Percentiles rank a stretch among this genome's conserved stretches.
These are phyloP conservation scores for Termitomyces sp. DNA, from an alignment of 768 basidiomycete species.

Conservation along the genomic window DNA sequence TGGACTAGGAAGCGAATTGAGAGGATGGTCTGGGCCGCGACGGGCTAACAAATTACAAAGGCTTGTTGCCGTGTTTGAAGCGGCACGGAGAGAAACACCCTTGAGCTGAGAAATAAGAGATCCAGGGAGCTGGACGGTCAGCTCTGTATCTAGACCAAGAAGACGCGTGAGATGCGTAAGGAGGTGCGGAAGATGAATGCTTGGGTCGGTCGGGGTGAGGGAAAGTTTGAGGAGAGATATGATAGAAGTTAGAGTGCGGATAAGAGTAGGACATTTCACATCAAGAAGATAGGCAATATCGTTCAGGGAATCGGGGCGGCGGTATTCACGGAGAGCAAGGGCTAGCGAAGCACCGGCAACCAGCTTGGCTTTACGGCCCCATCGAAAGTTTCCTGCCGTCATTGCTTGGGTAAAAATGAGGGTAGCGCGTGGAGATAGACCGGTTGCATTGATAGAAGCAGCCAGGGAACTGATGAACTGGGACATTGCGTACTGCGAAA, in stretches of 20 bases:
- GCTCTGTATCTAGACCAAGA: conserved; percentile 18
- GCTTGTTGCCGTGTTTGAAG: conserved; percentile 41
- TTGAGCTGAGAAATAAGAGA: conserved; percentile 36
- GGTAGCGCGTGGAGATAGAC: conserved; percentile 62
- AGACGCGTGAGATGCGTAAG: conserved; percentile 47
- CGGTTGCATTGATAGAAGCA: conserved; percentile 53
- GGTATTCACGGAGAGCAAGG: conserved; percentile 69
- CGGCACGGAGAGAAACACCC: conserved; percentile 36
- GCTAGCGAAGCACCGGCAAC: conserved; percentile 67
- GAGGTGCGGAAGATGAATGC: conserved; percentile 54
- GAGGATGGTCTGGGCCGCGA: conserved; percentile 31
- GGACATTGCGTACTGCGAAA: conserved; percentile 55
- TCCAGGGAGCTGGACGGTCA: conserved; percentile 25
- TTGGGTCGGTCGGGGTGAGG: conserved; percentile 54
- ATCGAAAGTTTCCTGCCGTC: conserved; percentile 53
- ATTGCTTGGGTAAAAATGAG: conserved; percentile 69
- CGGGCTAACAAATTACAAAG: conserved; percentile 42
- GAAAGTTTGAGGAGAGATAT: conserved; percentile 49
- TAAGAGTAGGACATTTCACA: conserved; percentile 45
- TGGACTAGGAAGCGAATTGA: conserved; percentile 34
- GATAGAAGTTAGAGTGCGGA: conserved; percentile 53
- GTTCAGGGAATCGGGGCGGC: conserved; percentile 60
- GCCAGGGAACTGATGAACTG: conserved; percentile 61
- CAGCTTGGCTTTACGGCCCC: conserved; percentile 72
- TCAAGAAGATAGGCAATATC: conserved; percentile 69